Conservation (phyloP, 2,329 filamentous ascomycete species). For the Monosporascus sp. region DNA sequence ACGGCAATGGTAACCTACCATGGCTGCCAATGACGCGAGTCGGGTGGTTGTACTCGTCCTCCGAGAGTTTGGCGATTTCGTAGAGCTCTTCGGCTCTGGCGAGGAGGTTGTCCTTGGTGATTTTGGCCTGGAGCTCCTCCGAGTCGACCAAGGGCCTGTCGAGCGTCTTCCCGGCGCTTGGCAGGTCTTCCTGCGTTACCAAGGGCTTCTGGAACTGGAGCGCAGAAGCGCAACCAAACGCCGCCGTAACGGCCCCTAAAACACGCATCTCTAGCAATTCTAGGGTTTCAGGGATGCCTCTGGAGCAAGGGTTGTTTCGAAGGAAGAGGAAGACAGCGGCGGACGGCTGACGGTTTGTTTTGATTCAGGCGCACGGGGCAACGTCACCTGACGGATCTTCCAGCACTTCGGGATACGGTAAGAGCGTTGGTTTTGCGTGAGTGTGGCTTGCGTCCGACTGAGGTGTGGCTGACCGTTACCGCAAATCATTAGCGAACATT, state of each 20-base stretch:
- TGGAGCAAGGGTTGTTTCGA: too few relatives aligned
- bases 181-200: slow-evolving; percentile 9
- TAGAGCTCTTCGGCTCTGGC: slow-evolving; percentile 57
- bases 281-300: too few relatives aligned
- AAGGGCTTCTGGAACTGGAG: slow-evolving; percentile 22
- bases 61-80: slow-evolving; percentile 53
- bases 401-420: too few relatives aligned
- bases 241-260: slow-evolving; percentile 1
- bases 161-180: slow-evolving; percentile 6
- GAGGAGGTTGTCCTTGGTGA: slow-evolving; percentile 51
- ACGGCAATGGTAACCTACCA: slow-evolving; percentile 34
- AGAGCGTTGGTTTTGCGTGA: too few relatives aligned
- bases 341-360: too few relatives aligned
- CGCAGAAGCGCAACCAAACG: slow-evolving; percentile 12
- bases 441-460: too few relatives aligned
- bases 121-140: slow-evolving; percentile 49
- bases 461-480: too few relatives aligned
- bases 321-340: too few relatives aligned
- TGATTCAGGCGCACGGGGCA: too few relatives aligned
- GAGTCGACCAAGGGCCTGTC: slow-evolving; percentile 43
- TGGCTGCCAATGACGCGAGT: slow-evolving; percentile 66
- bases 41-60: slow-evolving; percentile 60
- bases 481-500: too few relatives aligned
- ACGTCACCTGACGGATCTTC: too few relatives aligned
- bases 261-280: not conserved